A percentile compares a stretch with the other conserved stretches of the same genome.
Evolutionary conservation across 2,329 filamentous ascomycete genomes (phyloP).

Genomic region (Neopestalotiopsis sp.): DNA sequence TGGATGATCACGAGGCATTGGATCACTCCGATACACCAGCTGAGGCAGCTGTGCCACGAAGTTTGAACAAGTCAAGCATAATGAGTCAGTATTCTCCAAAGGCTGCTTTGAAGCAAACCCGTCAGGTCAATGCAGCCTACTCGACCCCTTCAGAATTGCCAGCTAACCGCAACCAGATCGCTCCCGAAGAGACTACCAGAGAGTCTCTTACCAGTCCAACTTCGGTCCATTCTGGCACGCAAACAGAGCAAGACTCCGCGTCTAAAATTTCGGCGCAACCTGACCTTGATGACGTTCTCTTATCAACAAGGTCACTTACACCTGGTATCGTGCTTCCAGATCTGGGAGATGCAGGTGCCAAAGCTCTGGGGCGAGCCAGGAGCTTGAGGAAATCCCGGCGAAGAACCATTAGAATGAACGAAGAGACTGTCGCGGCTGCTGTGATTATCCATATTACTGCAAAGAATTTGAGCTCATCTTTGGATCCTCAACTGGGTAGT

Average conservation of each 20-base stretch:
- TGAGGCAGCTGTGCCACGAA: background rate
- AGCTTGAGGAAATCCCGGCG: conserved; percentile 17
- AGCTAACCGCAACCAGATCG: conserved; percentile 17
- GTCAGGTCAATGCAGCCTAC: conserved; percentile 13
- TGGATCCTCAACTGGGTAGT: conserved; percentile 19
- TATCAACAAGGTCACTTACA: conserved; percentile 11
- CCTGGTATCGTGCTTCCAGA: conserved; percentile 19
- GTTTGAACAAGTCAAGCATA: background rate
- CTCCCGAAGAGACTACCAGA: conserved; percentile 18
- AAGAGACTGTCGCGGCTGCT: conserved; percentile 21
- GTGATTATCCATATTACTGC: conserved; percentile 21
- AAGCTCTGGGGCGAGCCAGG: conserved; percentile 15
- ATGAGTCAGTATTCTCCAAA: conserved; percentile 16
- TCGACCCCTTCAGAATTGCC: background rate
- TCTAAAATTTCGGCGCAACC: background rate
- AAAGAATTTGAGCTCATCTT: conserved; percentile 14
- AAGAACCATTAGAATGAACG: conserved; percentile 10
- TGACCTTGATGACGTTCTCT: background rate
- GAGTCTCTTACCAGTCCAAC: conserved; percentile 20
- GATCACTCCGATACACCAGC: background rate
- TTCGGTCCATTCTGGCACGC: conserved; percentile 24
- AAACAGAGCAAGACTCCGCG: conserved; percentile 20
- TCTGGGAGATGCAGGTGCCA: conserved; percentile 13
- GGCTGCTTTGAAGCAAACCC: conserved; percentile 12
- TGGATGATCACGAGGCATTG: background rate